Base-by-base conservation (phyloP, 345 rosid genomes). In the Diplotaxis tenuifolia region DNA sequence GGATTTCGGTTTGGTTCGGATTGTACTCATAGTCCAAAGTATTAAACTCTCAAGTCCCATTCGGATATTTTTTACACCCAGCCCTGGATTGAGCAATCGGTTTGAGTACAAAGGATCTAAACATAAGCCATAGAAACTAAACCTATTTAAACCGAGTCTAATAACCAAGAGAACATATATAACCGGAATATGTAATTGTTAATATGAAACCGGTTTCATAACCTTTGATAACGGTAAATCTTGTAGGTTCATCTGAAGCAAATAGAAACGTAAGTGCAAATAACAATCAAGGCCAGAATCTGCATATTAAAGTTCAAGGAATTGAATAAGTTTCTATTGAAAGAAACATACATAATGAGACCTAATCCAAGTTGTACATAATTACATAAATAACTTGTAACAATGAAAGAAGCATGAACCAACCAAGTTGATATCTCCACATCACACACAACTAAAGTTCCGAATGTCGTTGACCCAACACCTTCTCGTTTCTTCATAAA, bases 381-480 rank as follows among this genome's bases (percentile, higher is more conserved):
- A 20, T n/a, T n/a, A 38, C 65, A 31, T 22, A 42, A 12, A 42
- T 55, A 69, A 75, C 70, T 45, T 70, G 71, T 55, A 45, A 69
- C 18, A 40, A 53, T 62, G 64, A 29, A 75, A 63, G 60, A 69
- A 75, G 60, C 79, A 63, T 69, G 61, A 63, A 70, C 23, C 74
- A 75, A 75, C 79, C 66, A 62, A 42, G 79, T 68, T 68, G 70
- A 76, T 69, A 76, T 40, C 15, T 75, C 68, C 20, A 60, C 62
- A 69, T 68, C 49, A n/a, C 79, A 75, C 50, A 68, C 79, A 75
- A 38, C 49, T 68, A 75, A 42, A 62, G 66, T 60, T 69, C 38
- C 29, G 66, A 75, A 75, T 75, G 75, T 69, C 59, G 70, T 69
- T 68, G 74, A 75, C 79, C 70, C 74, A 75, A 62, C 70, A 68